Percentiles rank a stretch among this genome's conserved stretches.
These are phyloP conservation scores for Eucalyptus erythrocorys DNA, from an alignment of 345 rosid species.

Conservation along the genomic window DNA sequence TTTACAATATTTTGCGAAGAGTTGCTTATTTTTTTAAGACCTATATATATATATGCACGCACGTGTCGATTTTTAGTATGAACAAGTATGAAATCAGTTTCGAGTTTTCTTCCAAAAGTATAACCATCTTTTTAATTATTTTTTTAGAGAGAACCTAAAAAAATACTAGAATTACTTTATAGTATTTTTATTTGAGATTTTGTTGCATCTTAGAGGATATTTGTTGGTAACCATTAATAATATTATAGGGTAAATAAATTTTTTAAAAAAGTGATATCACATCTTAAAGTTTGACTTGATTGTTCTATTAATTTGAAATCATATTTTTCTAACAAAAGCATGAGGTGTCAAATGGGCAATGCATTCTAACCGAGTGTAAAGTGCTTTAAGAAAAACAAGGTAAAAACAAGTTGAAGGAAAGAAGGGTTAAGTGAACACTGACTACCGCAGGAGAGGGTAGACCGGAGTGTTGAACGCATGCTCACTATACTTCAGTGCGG, in stretches of 20 bases:
- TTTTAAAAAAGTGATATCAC: fast-evolving
- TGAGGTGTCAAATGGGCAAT: background rate
- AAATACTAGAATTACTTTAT: too few species aligned
- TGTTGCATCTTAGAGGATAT: fast-evolving
- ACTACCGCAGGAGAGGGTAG: background rate
- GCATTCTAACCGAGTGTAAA: background rate
- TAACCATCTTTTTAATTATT: fast-evolving
- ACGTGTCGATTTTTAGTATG: fast-evolving
- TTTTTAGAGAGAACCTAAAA: fast-evolving
- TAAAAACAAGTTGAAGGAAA: background rate
- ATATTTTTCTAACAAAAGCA: fast-evolving
- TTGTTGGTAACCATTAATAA: fast-evolving
- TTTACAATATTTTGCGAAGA: fast-evolving
- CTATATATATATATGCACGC: fast-evolving
- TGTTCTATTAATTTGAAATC: too few species aligned
- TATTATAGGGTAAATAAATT: fast-evolving
- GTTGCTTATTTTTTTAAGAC: too few species aligned
- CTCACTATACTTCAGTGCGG: background rate
- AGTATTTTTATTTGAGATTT: too few species aligned
- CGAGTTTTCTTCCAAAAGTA: fast-evolving
- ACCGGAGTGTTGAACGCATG: background rate
- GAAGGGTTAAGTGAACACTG: constrained; percentile 2
- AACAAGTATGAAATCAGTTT: too few species aligned
- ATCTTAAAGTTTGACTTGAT: constrained; percentile 15
- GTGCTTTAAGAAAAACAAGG: background rate